Evolutionary conservation across 441 rosid genomes (phyloP).

Genomic region (Rhodomyrtus psidioides): DNA sequence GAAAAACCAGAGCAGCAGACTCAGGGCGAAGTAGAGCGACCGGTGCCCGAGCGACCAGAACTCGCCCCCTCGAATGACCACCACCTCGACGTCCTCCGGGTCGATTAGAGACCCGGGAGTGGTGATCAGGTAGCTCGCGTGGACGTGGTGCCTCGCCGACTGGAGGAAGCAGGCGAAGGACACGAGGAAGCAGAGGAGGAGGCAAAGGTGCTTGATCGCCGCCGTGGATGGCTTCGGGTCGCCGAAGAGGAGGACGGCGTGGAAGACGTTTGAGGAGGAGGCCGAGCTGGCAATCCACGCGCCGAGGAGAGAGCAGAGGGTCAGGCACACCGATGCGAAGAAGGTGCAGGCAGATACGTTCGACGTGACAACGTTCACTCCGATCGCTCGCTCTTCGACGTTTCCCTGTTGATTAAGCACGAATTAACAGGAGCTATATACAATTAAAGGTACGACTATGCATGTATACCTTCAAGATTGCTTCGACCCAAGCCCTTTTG

Average conservation of each 20-base stretch:
- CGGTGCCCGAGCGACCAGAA: slow-evolving; percentile 61
- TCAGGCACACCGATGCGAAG: slow-evolving; percentile 1
- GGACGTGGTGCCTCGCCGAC: slow-evolving; percentile 4
- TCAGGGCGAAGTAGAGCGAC: slow-evolving; percentile 58
- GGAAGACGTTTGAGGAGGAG: neutral
- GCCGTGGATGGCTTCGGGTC: neutral
- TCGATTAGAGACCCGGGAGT: neutral
- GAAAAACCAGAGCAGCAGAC: slow-evolving; percentile 66
- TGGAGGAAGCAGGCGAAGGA: slow-evolving; percentile 9
- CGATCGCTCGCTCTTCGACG: neutral
- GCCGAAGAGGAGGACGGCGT: neutral
- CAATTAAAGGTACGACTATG: neutral
- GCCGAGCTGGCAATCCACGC: neutral
- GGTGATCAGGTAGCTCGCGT: slow-evolving; percentile 3
- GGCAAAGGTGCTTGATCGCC: slow-evolving; percentile 3
- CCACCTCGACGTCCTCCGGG: slow-evolving; percentile 17
- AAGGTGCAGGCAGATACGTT: neutral
- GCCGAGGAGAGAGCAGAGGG: slow-evolving; percentile 3
- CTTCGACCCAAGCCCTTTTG: neutral
- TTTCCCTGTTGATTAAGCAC: neutral
- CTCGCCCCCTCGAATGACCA: slow-evolving; percentile 57
- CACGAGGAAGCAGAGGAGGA: neutral
- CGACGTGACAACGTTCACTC: neutral
- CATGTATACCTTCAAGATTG: neutral
- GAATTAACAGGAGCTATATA: neutral